Percentiles rank a stretch among this genome's conserved stretches.
Evolutionary conservation across 306 rosid genomes (phyloP).

Genomic region (Trifolium subterraneum): DNA sequence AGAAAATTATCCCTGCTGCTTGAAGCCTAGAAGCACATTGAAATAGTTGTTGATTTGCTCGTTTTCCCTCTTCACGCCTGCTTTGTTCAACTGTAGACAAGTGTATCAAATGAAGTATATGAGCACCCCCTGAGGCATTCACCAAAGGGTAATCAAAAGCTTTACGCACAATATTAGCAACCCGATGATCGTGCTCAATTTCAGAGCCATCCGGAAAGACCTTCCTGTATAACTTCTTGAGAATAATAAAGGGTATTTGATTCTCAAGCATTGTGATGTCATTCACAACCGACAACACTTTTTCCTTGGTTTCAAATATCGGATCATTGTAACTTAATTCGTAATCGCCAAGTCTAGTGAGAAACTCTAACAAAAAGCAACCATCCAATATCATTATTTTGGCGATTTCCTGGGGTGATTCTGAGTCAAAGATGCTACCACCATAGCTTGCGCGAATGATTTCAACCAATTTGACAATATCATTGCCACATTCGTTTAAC

Average conservation of each 20-base stretch:
- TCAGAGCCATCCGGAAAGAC: neutral
- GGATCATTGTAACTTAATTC: neutral
- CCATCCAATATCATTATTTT: constrained; percentile 56
- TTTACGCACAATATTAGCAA: neutral
- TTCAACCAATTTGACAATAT: neutral
- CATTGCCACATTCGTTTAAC: neutral
- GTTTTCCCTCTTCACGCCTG: neutral
- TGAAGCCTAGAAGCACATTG: constrained; percentile 33
- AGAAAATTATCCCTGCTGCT: constrained; percentile 22
- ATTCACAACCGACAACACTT: neutral
- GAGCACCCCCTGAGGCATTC: neutral
- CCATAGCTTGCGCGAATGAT: constrained; percentile 19
- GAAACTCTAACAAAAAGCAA: constrained; percentile 49
- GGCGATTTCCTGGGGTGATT: constrained; percentile 33
- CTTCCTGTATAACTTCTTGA: constrained; percentile 25
- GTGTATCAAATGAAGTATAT: constrained; percentile 46
- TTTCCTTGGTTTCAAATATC: neutral
- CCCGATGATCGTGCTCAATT: neutral
- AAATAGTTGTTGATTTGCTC: neutral
- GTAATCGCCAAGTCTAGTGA: constrained; percentile 5
- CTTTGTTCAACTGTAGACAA: neutral
- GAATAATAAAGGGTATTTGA: constrained; percentile 45
- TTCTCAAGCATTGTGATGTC: constrained; percentile 47
- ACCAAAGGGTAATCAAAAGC: constrained; percentile 14
- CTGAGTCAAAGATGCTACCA: neutral